Conservation (phyloP, 2,329 filamentous ascomycete species). For the Tolypocladium inflatum region DNA sequence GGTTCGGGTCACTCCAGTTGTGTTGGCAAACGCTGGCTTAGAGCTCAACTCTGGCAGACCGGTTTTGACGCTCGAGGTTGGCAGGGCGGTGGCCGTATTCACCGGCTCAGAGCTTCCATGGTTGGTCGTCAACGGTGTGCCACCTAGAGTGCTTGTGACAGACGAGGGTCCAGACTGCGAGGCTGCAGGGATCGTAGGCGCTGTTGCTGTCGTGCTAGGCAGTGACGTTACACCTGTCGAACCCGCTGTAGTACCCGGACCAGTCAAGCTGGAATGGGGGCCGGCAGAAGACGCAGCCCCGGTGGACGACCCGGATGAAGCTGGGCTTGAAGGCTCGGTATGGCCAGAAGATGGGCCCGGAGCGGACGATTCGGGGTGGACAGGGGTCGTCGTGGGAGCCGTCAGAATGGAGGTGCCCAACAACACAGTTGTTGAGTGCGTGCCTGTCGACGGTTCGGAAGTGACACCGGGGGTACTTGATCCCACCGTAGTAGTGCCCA, state of each 20-base stretch:
- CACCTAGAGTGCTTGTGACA: not conserved
- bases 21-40: not conserved
- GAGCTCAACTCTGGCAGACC: not conserved
- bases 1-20: not conserved
- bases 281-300: not conserved
- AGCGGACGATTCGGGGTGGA: not conserved
- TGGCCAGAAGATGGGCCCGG: not conserved
- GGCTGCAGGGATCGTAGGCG: not conserved
- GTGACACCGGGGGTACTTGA: not conserved
- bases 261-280: not conserved
- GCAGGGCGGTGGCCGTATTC: not conserved
- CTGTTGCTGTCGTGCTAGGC: not conserved
- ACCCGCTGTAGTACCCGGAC: not conserved
- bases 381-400: not conserved
- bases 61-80: not conserved
- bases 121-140: not conserved
- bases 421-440: not conserved
- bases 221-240: not conserved
- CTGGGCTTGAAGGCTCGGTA: not conserved
- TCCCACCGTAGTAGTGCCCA: not conserved
- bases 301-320: not conserved
- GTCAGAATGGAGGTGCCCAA: not conserved
- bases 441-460: not conserved
- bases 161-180: not conserved
- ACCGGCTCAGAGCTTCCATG: not conserved